Evolutionary conservation across 2,329 filamentous ascomycete species (phyloP).

Genomic region (Pseudonectria buxi): DNA sequence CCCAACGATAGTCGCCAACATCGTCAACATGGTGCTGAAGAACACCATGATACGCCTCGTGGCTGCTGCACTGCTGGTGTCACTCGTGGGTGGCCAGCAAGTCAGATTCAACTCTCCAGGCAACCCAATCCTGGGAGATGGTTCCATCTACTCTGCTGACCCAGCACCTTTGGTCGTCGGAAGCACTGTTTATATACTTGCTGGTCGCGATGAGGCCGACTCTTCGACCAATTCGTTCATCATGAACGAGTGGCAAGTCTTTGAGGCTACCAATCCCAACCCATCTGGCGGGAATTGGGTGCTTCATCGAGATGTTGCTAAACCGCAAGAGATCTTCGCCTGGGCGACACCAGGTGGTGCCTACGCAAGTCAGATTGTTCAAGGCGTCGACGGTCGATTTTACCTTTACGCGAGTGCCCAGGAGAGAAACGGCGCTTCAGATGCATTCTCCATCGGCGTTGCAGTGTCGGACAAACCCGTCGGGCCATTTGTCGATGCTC

Average conservation of each 20-base stretch:
- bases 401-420: constrained; percentile 32
- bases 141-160: constrained; percentile 32
- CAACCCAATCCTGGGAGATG: constrained; percentile 32
- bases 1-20: no score
- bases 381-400: constrained; percentile 26
- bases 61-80: not conserved
- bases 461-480: constrained; percentile 27
- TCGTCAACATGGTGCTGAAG: no score
- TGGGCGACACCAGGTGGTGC: constrained; percentile 29
- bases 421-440: constrained; percentile 20
- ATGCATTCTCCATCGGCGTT: constrained; percentile 32
- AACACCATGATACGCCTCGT: no score
- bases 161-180: constrained; percentile 32
- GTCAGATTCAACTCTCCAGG: constrained; percentile 23
- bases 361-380: constrained; percentile 31
- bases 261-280: constrained; percentile 21
- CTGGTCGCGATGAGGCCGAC: constrained; percentile 28
- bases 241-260: constrained; percentile 33
- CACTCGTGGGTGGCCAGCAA: constrained; percentile 1
- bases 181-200: constrained; percentile 30
- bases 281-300: constrained; percentile 28
- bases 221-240: constrained; percentile 24
- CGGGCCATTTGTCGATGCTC: constrained; percentile 30
- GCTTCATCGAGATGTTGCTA: constrained; percentile 23
- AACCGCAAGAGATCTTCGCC: constrained; percentile 25